Percentiles rank a stretch among this genome's conserved stretches.
Evolutionary conservation across 768 basidiomycete species (phyloP).

Genomic region (Mycena albidolilacea): DNA sequence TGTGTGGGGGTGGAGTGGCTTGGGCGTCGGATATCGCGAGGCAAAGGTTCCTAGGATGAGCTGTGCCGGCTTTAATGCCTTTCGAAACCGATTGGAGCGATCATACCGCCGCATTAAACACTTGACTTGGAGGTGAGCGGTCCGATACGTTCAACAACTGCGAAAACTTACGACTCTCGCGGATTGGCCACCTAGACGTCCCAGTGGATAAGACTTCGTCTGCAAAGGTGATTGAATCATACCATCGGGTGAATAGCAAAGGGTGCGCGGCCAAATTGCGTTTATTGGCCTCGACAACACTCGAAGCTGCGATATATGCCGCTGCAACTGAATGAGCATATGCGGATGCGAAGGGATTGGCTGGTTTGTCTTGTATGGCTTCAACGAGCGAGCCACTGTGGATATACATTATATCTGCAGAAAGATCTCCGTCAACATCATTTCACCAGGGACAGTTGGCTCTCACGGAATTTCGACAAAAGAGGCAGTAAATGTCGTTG

Average conservation of each 20-base stretch:
- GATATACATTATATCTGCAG: slow-evolving; percentile 59
- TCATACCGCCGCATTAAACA: slow-evolving; percentile 33
- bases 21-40: slow-evolving; percentile 55
- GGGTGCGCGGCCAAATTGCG: slow-evolving; percentile 39
- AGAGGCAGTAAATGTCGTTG: slow-evolving; percentile 50
- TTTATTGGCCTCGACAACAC: slow-evolving; percentile 51
- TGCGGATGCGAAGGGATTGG: slow-evolving; percentile 60
- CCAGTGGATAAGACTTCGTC: slow-evolving; percentile 51
- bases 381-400: slow-evolving; percentile 63
- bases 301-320: slow-evolving; percentile 61
- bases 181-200: slow-evolving; percentile 58
- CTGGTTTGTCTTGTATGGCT: slow-evolving; percentile 59
- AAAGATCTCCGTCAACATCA: not conserved
- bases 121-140: not conserved
- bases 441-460: not conserved
- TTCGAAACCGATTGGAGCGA: not conserved
- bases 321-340: slow-evolving; percentile 65
- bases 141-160: not conserved
- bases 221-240: slow-evolving; percentile 41
- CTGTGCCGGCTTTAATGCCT: slow-evolving; percentile 27
- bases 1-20: slow-evolving; percentile 56
- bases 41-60: slow-evolving; percentile 60
- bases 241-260: slow-evolving; percentile 39
- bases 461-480: slow-evolving; percentile 47
- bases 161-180: slow-evolving; percentile 45